Evolutionary conservation across 106 monocot species (phyloP).

Genomic region (Platanthera zijinensis): DNA sequence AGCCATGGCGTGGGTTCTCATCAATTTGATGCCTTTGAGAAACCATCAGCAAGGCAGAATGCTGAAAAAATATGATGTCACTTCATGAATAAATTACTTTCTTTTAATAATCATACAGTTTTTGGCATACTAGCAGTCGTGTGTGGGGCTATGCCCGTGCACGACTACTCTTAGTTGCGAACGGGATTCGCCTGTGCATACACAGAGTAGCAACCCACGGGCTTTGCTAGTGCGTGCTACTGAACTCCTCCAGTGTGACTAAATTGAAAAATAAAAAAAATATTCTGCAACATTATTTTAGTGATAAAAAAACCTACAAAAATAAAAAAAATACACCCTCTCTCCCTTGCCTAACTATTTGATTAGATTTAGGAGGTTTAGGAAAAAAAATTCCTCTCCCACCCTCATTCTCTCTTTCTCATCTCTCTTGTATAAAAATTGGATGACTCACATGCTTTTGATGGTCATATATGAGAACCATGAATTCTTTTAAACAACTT

Average conservation of each 20-base stretch:
- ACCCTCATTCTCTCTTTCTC: no score
- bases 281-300: no score
- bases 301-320: no score
- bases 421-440: no score
- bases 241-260: neutral
- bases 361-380: no score
- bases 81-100: neutral
- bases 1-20: neutral
- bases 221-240: neutral
- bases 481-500: neutral
- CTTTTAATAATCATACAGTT: no score
- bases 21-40: conserved; percentile 20
- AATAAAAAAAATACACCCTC: no score
- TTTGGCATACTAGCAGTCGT: no score
- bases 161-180: neutral
- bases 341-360: no score
- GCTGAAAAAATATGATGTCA: conserved; percentile 20
- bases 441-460: no score
- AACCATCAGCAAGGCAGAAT: conserved; percentile 41
- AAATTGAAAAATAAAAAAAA: neutral
- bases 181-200: neutral
- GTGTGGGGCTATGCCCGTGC: no score
- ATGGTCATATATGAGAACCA: neutral
- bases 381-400: no score
- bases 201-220: neutral